Evolutionary conservation across 345 rosid genomes (phyloP).

Genomic region (Eucalyptus virginea): DNA sequence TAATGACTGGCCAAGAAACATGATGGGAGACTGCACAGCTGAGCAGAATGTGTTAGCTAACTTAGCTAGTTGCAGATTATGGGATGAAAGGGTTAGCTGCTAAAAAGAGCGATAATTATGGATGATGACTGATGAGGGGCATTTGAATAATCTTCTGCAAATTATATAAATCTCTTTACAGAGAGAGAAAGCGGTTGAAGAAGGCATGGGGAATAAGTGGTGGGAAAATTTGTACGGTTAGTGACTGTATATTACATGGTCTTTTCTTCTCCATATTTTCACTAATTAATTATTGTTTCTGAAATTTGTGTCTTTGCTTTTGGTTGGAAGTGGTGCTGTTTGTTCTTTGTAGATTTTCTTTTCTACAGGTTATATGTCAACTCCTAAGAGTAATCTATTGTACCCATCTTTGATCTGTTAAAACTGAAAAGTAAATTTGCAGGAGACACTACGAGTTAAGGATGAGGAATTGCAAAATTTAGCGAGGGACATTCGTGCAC

Average conservation of each 20-base stretch:
- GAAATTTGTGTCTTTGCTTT: background rate
- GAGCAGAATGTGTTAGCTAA: background rate
- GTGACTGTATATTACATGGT: background rate
- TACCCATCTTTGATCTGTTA: background rate
- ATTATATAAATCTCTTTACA: background rate
- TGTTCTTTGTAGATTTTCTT: background rate
- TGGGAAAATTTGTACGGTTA: background rate
- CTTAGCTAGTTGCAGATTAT: background rate
- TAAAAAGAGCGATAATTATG: background rate
- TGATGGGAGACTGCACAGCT: background rate
- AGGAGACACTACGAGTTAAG: slow-evolving; percentile 92
- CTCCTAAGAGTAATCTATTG: background rate
- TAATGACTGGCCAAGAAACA: background rate
- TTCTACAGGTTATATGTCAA: background rate
- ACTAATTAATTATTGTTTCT: background rate
- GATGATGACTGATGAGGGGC: background rate
- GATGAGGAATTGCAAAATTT: slow-evolving; percentile 89
- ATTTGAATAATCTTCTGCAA: background rate
- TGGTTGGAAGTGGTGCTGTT: background rate
- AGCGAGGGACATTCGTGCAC: slow-evolving; percentile 80
- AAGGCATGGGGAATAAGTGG: background rate
- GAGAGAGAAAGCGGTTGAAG: background rate
- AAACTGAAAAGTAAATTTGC: background rate
- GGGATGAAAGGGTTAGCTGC: background rate
- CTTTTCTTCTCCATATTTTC: background rate